phyloP scores from a whole-genome alignment of 139 green algal species.

The Chlamydomonas eustigma region DNA sequence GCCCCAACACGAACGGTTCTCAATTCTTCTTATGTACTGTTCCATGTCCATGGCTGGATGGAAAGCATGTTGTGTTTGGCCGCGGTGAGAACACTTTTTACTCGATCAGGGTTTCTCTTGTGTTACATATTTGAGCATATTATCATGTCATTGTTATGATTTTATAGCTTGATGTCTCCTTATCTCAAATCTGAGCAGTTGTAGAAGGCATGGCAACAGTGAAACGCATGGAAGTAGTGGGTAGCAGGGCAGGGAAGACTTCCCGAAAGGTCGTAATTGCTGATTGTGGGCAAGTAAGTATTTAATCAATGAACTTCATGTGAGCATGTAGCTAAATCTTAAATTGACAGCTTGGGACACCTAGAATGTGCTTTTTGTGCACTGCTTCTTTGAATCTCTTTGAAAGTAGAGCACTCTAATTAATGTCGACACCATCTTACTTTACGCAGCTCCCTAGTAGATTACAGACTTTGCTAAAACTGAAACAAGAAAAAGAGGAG shows the following conservation, averaged over 20 bases:
- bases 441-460: conserved; percentile 72
- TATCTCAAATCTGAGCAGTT: not conserved
- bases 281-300: conserved; percentile 57
- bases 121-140: not conserved
- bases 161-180: too few species aligned
- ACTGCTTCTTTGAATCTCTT: too few species aligned
- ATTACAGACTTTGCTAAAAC: conserved; percentile 59
- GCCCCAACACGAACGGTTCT: conserved; percentile 65
- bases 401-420: too few species aligned
- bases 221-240: conserved; percentile 65
- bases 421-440: too few species aligned
- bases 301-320: too few species aligned
- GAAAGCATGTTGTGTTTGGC: conserved; percentile 64
- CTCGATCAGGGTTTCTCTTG: too few species aligned
- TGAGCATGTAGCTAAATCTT: too few species aligned
- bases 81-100: too few species aligned
- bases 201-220: conserved; percentile 77
- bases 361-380: too few species aligned
- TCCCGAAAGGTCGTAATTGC: conserved; percentile 45
- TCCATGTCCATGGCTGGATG: conserved; percentile 68
- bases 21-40: conserved; percentile 76
- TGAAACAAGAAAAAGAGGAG: conserved; percentile 65
- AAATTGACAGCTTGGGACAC: too few species aligned
- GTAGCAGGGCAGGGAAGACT: conserved; percentile 55
- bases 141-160: too few species aligned